phyloP scores from a whole-genome alignment of 805 yeast genomes.

The Yamadazyma philogaea region DNA sequence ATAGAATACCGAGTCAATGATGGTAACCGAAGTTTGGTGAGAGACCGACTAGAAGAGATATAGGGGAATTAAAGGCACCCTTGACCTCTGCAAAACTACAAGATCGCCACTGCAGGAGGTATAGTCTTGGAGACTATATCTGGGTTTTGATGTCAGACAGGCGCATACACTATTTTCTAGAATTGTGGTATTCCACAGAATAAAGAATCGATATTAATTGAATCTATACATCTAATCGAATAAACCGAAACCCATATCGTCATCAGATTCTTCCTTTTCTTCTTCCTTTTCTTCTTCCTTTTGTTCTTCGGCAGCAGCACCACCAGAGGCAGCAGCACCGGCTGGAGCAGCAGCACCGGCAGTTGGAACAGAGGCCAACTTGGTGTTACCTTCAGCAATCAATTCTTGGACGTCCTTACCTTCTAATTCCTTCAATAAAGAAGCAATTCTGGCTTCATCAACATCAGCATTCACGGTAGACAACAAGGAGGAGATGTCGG shows the following conservation, averaged over 20 bases:
- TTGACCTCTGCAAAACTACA: too few relatives aligned
- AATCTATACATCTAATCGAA: conserved; percentile 66
- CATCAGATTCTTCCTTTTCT: conserved; percentile 58
- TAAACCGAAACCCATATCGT: conserved; percentile 90
- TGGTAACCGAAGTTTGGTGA: conserved; percentile 5
- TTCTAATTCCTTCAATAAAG: conserved; percentile 80
- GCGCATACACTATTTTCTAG: too few relatives aligned
- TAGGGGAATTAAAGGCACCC: too few relatives aligned
- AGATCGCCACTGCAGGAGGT: too few relatives aligned
- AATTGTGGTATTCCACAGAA: too few relatives aligned
- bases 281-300: conserved; percentile 71
- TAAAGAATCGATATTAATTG: conserved; percentile 5
- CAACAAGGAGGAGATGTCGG: conserved; percentile 83
- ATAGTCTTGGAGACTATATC: too few relatives aligned
- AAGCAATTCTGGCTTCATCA: conserved; percentile 81
- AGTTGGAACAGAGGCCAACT: conserved; percentile 95
- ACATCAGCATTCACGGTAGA: conserved; percentile 95
- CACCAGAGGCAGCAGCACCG: conserved; percentile 68
- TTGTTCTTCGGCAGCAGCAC: conserved; percentile 66
- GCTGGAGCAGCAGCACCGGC: conserved; percentile 95
- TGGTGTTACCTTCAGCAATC: conserved; percentile 91
- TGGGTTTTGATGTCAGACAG: too few relatives aligned
- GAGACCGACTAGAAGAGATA: conserved; percentile 3
- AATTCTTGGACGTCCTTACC: conserved; percentile 91
- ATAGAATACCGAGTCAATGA: conserved; percentile 11